A percentile compares a stretch with the other conserved stretches of the same genome.
Conservation (phyloP, 352 stramenopile genomes). For the Phytopythium boreale region DNA sequence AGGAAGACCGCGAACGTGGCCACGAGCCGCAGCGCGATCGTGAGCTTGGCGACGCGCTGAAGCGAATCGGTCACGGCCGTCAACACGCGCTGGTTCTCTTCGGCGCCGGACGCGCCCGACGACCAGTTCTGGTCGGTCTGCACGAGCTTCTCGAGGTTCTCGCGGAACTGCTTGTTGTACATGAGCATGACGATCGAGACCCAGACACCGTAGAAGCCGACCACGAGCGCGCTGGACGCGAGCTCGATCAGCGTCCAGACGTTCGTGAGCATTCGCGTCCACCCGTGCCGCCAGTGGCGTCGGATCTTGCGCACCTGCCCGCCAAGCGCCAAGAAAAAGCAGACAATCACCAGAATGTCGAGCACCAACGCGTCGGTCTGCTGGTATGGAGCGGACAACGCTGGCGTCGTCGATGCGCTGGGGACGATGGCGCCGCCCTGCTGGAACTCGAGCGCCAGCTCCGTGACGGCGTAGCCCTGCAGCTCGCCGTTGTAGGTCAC, state of each 20-base stretch:
- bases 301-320: constrained; percentile 20
- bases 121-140: constrained; percentile 31
- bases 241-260: constrained; percentile 21
- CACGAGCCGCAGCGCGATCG: constrained; percentile 21
- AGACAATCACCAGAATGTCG: constrained; percentile 32
- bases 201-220: constrained; percentile 35
- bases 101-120: constrained; percentile 12
- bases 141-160: constrained; percentile 36
- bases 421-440: constrained; percentile 30
- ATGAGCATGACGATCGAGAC: constrained; percentile 29
- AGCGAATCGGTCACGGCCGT: constrained; percentile 28
- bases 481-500: constrained; percentile 59
- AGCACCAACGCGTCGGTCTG: constrained; percentile 13
- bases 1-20: constrained; percentile 23
- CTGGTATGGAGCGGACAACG: constrained; percentile 36
- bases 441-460: constrained; percentile 32
- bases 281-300: constrained; percentile 9
- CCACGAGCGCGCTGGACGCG: constrained; percentile 1
- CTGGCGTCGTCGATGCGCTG: constrained; percentile 27
- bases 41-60: constrained; percentile 20
- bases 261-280: constrained; percentile 5
- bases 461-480: constrained; percentile 35
- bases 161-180: constrained; percentile 27
- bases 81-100: constrained; percentile 10
- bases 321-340: constrained; percentile 21